These are phyloP conservation scores for Ganoderma meredithae DNA, from an alignment of 1,284 basidiomycete species.

Conservation along the genomic window DNA sequence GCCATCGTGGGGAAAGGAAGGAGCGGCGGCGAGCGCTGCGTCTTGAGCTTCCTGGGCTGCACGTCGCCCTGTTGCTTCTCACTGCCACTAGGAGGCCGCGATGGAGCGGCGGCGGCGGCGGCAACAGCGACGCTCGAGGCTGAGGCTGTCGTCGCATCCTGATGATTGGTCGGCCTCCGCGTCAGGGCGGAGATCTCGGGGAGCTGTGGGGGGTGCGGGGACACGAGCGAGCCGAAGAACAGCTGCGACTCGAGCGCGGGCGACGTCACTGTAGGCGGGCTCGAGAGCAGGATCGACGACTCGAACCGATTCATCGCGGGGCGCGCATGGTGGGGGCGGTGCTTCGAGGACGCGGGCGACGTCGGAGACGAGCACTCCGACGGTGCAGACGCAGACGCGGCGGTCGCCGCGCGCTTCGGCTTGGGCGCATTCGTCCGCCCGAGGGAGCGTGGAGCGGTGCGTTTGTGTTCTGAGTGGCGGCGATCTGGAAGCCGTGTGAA, in stretches of 20 bases:
- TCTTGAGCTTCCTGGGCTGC: conserved; percentile 34
- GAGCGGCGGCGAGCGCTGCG: conserved; percentile 32
- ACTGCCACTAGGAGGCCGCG: no score
- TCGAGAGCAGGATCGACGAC: conserved; percentile 42
- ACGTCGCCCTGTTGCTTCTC: conserved; percentile 1
- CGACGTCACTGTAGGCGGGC: conserved; percentile 44
- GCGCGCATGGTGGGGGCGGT: conserved; percentile 14
- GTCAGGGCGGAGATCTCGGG: conserved; percentile 4
- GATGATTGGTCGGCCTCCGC: neutral
- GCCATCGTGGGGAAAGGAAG: conserved; percentile 40
- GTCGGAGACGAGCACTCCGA: neutral
- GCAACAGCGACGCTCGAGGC: neutral
- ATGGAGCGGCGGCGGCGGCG: neutral
- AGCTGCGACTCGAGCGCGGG: conserved; percentile 45
- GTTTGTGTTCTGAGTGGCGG: conserved; percentile 24
- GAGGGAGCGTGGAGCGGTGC: neutral
- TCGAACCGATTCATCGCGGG: conserved; percentile 22
- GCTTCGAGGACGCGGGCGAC: conserved; percentile 2
- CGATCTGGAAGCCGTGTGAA: conserved; percentile 43
- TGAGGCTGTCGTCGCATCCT: no score
- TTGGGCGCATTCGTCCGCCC: neutral
- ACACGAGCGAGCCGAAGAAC: conserved; percentile 37
- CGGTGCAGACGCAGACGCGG: neutral
- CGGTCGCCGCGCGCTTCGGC: conserved; percentile 10
- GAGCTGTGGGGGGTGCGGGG: neutral